phyloP scores from a whole-genome alignment of 2,329 filamentous ascomycete species.

The Teratosphaeria epicoccoides region DNA sequence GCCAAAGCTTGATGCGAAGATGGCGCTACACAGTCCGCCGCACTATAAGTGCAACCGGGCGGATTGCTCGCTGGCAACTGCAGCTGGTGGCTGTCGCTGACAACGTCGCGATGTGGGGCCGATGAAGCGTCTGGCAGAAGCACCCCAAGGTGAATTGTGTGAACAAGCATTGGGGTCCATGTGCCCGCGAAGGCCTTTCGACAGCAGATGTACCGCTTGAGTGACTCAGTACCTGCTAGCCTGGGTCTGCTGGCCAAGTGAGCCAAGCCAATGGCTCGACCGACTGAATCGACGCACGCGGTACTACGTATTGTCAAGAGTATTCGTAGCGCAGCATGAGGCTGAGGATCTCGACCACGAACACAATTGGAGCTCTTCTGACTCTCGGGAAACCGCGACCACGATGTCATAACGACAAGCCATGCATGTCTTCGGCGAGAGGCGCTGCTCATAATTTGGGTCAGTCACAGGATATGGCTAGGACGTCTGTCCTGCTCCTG shows the following conservation, averaged over 20 bases:
- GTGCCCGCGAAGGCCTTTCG: too few species aligned
- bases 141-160: too few species aligned
- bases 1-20: background rate
- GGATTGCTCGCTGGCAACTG: background rate
- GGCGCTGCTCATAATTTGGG: background rate
- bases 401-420: background rate
- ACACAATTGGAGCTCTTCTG: background rate
- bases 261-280: too few species aligned
- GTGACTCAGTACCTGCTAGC: too few species aligned
- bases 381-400: background rate
- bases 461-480: background rate
- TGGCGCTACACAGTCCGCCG: background rate
- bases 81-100: background rate
- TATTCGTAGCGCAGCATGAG: background rate
- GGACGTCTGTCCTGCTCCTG: background rate
- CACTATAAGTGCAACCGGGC: background rate
- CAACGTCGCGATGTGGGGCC: background rate
- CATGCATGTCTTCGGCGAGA: background rate
- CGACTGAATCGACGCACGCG: background rate
- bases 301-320: background rate
- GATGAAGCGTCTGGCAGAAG: background rate
- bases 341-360: background rate
- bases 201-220: too few species aligned
- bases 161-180: too few species aligned
- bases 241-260: too few species aligned